Base-by-base conservation (phyloP, 495 filamentous ascomycete species). In the Parathielavia appendiculata region DNA sequence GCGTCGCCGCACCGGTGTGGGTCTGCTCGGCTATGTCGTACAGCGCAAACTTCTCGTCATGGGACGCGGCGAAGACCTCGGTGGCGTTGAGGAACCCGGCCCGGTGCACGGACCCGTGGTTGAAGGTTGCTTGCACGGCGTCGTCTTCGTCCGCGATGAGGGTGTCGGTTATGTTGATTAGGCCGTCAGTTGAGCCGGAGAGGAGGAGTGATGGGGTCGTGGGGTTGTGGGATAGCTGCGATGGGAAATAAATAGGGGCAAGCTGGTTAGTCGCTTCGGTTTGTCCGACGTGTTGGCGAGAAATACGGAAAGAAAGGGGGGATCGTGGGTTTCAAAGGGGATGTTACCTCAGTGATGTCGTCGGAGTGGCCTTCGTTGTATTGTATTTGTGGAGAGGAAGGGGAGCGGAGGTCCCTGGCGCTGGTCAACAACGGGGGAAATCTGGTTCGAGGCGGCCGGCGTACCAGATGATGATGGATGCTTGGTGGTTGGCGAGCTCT, bases 321-420 rank as follows among this genome's bases (percentile, higher is more conserved):
- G 36, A 81, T 77, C n/a, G n/a, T n/a, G n/a, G n/a, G n/a, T n/a
- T n/a, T n/a, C n/a, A n/a, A n/a, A n/a, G 34, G 74, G 16, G 11
- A 30, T n/a, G 13, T 20, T 51, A 89, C 86, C 75, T 90, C 85
- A 22, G 92, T 96, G 49, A 97, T 80, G 69, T 96, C 91, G 71
- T 97, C 92, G 55, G 87, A 92, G 71, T 97, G 92, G 50, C 89
- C 87, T 65, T 97, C 92, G 35, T 84, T 77, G 66, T 92, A 93
- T 65, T 86, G 76, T 26, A 81, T 75, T 47, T 76, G 72, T 10
- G 81, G 79, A 26, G 73, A 63, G 43, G 69, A 58, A 0, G 81
- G 71, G 51, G 81, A 83, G 66, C 89, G 80, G 52, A 81, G 76
- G 69, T 92, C 89, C 86, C 86, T 91, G 56, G 60, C 14, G 16